Evolutionary conservation across 1,284 basidiomycete species (phyloP).

Genomic region (Sporisorium scitamineum): DNA sequence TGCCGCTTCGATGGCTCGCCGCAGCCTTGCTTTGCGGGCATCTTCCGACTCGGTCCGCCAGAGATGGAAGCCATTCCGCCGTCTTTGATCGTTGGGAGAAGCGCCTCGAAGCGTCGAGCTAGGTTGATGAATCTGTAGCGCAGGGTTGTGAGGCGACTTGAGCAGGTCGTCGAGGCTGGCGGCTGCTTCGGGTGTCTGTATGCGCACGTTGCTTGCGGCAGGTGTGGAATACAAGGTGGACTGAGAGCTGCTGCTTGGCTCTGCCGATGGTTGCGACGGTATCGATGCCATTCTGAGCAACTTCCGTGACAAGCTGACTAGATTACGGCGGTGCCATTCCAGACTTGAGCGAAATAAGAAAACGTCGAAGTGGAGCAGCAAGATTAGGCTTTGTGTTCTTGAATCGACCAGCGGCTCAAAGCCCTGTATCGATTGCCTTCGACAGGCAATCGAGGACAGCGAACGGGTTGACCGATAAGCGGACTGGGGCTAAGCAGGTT

Average conservation of each 20-base stretch:
- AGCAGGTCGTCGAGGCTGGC: conserved; percentile 46
- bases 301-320: not conserved
- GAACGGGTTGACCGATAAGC: not conserved
- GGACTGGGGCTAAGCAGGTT: not conserved
- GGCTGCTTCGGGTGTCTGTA: conserved; percentile 44
- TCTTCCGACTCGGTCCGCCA: conserved; percentile 58
- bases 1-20: conserved; percentile 22
- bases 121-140: conserved; percentile 10
- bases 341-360: not conserved
- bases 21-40: conserved; percentile 22
- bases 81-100: conserved; percentile 28
- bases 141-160: conserved; percentile 43
- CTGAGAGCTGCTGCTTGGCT: conserved; percentile 17
- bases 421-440: not conserved
- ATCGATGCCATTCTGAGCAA: conserved; percentile 18
- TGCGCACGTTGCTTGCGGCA: conserved; percentile 10
- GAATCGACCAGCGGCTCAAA: conserved; percentile 30
- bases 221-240: conserved; percentile 12
- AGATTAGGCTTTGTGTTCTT: no score
- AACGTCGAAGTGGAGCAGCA: not conserved
- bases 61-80: conserved; percentile 56
- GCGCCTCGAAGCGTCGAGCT: conserved; percentile 35
- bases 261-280: conserved; percentile 8
- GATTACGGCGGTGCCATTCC: not conserved
- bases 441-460: not conserved